Evolutionary conservation across 805 yeast species (phyloP).

Genomic region (Starmerella cellae): DNA sequence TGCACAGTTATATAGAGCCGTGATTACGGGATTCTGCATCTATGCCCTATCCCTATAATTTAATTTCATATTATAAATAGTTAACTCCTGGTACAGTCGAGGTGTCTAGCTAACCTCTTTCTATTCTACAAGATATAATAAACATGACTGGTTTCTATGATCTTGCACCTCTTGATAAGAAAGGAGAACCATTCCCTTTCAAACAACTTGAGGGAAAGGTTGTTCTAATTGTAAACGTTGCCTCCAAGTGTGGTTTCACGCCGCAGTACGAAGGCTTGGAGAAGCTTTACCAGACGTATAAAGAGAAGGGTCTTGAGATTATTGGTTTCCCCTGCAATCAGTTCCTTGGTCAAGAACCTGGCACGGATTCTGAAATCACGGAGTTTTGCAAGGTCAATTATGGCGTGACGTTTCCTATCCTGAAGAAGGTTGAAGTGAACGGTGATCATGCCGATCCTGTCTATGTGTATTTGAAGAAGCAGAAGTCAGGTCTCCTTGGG

Average conservation of each 20-base stretch:
- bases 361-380: slow-evolving; percentile 52
- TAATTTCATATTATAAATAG: no score
- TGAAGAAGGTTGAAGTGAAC: slow-evolving; percentile 80
- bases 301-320: slow-evolving; percentile 48
- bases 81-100: no score
- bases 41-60: no score
- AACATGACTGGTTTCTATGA: slow-evolving; percentile 54
- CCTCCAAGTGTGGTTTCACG: slow-evolving; percentile 72
- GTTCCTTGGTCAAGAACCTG: slow-evolving; percentile 71
- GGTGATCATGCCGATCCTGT: slow-evolving; percentile 74
- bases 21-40: no score
- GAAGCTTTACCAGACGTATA: slow-evolving; percentile 50
- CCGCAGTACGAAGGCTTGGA: slow-evolving; percentile 70
- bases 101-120: no score
- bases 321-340: slow-evolving; percentile 90
- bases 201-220: slow-evolving; percentile 60
- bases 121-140: no score
- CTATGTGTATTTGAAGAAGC: slow-evolving; percentile 57
- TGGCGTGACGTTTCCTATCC: slow-evolving; percentile 83
- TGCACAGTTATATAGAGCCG: no score
- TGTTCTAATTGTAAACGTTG: slow-evolving; percentile 74
- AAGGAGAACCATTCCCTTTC: slow-evolving; percentile 49
- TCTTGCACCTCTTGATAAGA: slow-evolving; percentile 47
- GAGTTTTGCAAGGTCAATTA: slow-evolving; percentile 65
- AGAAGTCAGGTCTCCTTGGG: slow-evolving; percentile 50